These are phyloP conservation scores for Chionographis japonica DNA, from an alignment of 106 monocot species.

Conservation along the genomic window DNA sequence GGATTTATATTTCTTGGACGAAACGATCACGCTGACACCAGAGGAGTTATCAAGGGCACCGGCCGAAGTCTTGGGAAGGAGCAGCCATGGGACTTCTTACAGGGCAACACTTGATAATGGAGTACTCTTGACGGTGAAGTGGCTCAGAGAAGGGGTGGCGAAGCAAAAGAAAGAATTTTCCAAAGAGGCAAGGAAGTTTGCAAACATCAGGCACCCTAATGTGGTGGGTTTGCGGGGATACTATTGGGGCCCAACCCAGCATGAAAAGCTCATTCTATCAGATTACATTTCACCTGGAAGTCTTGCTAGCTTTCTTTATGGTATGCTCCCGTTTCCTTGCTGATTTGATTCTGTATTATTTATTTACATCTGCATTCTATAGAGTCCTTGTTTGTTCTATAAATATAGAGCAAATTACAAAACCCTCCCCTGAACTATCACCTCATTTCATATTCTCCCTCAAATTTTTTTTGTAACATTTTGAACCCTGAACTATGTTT, in stretches of 20 bases:
- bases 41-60: constrained; percentile 91
- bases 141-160: constrained; percentile 93
- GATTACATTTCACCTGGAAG: constrained; percentile 91
- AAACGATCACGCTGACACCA: constrained; percentile 80
- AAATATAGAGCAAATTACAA: neutral
- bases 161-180: constrained; percentile 93
- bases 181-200: constrained; percentile 92
- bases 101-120: constrained; percentile 90
- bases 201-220: constrained; percentile 92
- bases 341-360: neutral
- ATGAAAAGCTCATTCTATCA: constrained; percentile 87
- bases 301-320: constrained; percentile 93
- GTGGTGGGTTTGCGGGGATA: constrained; percentile 85
- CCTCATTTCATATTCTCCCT: no score
- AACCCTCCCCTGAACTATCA: no score
- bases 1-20: constrained; percentile 86
- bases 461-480: no score
- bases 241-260: constrained; percentile 95
- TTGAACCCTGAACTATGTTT: no score
- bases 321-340: constrained; percentile 29
- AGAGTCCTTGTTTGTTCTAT: neutral
- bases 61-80: constrained; percentile 90
- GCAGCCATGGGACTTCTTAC: constrained; percentile 96
- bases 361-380: neutral
- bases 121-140: constrained; percentile 83